phyloP scores from a whole-genome alignment of 2,329 filamentous ascomycete species.

The Arthrinium puccinioides region DNA sequence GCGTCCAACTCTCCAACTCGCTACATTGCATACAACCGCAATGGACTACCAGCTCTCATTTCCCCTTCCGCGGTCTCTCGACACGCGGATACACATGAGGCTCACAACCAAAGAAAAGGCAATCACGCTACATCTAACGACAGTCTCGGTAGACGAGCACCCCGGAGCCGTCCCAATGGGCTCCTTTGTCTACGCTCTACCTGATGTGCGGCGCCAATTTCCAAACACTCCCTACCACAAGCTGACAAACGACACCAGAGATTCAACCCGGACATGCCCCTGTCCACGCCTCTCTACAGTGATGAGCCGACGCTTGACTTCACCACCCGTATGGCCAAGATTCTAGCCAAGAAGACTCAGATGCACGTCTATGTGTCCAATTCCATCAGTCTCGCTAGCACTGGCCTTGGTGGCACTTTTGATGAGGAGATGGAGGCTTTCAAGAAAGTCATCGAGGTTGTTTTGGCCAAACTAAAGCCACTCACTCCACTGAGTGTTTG shows the following conservation, averaged over 20 bases:
- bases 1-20: no score
- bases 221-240: constrained; percentile 4
- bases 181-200: constrained; percentile 89
- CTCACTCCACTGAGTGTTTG: no score
- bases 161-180: constrained; percentile 55
- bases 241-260: constrained; percentile 25
- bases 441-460: constrained; percentile 62
- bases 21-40: no score
- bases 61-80: constrained; percentile 51
- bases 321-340: constrained; percentile 73
- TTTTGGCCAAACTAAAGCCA: constrained; percentile 47
- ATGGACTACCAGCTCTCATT: constrained; percentile 43
- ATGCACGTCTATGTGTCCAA: constrained; percentile 86
- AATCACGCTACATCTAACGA: constrained; percentile 55
- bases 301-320: constrained; percentile 77
- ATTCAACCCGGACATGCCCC: constrained; percentile 50
- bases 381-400: constrained; percentile 69
- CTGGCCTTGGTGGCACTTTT: constrained; percentile 69
- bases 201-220: constrained; percentile 56
- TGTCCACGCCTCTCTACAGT: constrained; percentile 74
- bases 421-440: constrained; percentile 95
- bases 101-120: constrained; percentile 51
- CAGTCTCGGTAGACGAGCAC: constrained; percentile 45
- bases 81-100: constrained; percentile 54
- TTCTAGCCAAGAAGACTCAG: constrained; percentile 65